These are phyloP conservation scores for Lasiosphaeria ovina DNA, from an alignment of 495 filamentous ascomycete species.

Conservation along the genomic window DNA sequence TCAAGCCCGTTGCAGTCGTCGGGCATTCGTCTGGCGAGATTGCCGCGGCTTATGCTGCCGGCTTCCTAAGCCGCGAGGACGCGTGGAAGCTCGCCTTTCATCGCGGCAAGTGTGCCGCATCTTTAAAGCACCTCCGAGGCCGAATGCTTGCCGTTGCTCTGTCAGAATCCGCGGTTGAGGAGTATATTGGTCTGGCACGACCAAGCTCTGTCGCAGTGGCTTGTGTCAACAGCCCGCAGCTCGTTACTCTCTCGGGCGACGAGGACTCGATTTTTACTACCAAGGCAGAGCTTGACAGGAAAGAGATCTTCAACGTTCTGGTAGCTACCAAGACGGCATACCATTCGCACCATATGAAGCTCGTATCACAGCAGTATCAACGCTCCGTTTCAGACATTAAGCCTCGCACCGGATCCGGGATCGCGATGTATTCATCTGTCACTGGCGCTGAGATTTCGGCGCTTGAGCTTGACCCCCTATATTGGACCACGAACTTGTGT, in stretches of 20 bases:
- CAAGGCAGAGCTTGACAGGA: slow-evolving; percentile 17
- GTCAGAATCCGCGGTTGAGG: not conserved
- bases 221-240: slow-evolving; percentile 49
- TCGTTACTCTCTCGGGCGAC: slow-evolving; percentile 46
- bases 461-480: slow-evolving; percentile 13
- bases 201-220: slow-evolving; percentile 30
- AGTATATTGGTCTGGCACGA: not conserved
- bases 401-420: not conserved
- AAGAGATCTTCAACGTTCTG: slow-evolving; percentile 32
- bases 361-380: slow-evolving; percentile 38
- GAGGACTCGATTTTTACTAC: slow-evolving; percentile 33
- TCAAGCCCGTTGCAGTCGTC: slow-evolving; percentile 45
- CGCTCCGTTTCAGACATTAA: slow-evolving; percentile 19
- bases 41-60: slow-evolving; percentile 46
- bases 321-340: slow-evolving; percentile 42
- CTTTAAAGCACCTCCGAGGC: slow-evolving; percentile 22
- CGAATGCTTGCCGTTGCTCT: slow-evolving; percentile 39
- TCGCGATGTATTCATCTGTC: slow-evolving; percentile 26
- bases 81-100: slow-evolving; percentile 52
- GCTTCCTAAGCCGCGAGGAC: slow-evolving; percentile 40
- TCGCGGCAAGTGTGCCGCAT: slow-evolving; percentile 30
- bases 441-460: not conserved
- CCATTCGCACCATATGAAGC: slow-evolving; percentile 44
- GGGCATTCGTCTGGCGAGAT: slow-evolving; percentile 65
- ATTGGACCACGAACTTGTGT: slow-evolving; percentile 14